phyloP scores from a whole-genome alignment of 495 filamentous ascomycete genomes.

The Aspergillus affinis region DNA sequence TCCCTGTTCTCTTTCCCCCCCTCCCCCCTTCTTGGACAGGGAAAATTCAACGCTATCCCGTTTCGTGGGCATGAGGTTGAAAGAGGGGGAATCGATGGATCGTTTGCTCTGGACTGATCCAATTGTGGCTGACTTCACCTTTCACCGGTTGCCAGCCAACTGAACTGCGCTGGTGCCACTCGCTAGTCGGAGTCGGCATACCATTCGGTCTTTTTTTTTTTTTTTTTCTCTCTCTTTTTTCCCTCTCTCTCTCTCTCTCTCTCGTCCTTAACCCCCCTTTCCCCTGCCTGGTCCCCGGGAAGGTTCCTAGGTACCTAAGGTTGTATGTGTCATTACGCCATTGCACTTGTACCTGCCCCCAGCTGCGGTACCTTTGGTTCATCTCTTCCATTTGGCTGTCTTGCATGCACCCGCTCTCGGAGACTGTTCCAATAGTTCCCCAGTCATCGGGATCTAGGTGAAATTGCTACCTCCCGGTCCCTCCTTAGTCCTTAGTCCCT shows the following conservation, averaged over 20 bases:
- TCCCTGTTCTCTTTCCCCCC: too few species aligned
- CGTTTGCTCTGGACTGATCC: slow-evolving; percentile 10
- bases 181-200: neutral
- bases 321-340: slow-evolving; percentile 4
- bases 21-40: neutral
- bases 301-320: slow-evolving; percentile 1
- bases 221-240: neutral
- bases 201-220: neutral
- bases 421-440: neutral
- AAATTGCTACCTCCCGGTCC: neutral
- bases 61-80: neutral
- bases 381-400: neutral
- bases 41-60: too few species aligned
- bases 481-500: neutral
- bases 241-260: slow-evolving; percentile 9
- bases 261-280: too few species aligned
- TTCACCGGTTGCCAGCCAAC: slow-evolving; percentile 2
- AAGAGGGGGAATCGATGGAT: neutral
- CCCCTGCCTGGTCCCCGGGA: neutral
- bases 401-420: neutral
- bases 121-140: slow-evolving; percentile 10
- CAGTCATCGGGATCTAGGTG: neutral
- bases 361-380: neutral
- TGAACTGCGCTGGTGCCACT: neutral
- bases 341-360: neutral